Evolutionary conservation across 306 rosid genomes (phyloP).

Genomic region (Sicyos edulis): DNA sequence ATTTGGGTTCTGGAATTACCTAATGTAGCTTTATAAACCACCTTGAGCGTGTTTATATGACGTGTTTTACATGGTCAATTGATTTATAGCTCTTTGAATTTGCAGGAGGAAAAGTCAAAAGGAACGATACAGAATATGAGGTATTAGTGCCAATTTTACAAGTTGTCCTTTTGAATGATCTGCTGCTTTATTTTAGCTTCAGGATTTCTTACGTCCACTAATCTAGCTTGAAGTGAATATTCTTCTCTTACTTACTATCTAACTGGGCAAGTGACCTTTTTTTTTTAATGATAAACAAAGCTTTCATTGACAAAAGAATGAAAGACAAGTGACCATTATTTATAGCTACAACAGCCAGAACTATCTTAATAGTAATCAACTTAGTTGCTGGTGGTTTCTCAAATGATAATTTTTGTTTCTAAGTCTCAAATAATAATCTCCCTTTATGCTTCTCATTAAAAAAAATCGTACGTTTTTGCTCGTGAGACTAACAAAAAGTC

Average conservation of each 20-base stretch:
- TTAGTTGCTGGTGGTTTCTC: neutral
- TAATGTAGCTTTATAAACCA: neutral
- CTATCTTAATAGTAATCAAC: neutral
- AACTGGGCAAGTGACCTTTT: neutral
- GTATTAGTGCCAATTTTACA: neutral
- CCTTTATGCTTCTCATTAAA: too few species aligned
- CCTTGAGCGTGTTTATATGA: neutral
- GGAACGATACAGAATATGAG: constrained; percentile 18
- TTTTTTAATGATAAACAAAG: too few species aligned
- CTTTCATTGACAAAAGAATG: too few species aligned
- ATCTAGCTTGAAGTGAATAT: neutral
- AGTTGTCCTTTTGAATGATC: neutral
- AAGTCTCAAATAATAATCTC: too few species aligned
- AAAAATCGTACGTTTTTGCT: too few species aligned
- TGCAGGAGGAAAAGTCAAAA: constrained; percentile 7
- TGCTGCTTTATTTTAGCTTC: constrained; percentile 3
- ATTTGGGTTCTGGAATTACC: neutral
- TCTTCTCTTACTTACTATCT: neutral
- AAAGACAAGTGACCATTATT: neutral
- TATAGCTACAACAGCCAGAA: neutral
- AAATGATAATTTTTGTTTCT: neutral
- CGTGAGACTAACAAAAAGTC: neutral
- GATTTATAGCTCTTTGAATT: constrained; percentile 5
- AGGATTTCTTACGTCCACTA: neutral
- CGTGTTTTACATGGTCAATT: constrained; percentile 4